phyloP scores from a whole-genome alignment of 1,284 basidiomycete species.

The Ganoderma meredithae region DNA sequence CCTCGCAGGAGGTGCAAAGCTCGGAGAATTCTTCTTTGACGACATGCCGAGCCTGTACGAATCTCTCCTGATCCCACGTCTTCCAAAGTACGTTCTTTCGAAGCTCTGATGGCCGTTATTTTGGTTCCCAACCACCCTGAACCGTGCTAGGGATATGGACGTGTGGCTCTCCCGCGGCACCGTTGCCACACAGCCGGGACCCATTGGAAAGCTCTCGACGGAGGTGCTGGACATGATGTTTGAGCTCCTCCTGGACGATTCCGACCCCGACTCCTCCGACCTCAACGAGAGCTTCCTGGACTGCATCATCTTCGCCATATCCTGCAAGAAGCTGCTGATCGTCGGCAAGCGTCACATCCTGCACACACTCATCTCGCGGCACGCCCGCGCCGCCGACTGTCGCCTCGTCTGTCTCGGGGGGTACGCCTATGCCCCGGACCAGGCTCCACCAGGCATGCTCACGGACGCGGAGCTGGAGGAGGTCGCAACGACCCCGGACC shows the following conservation, averaged over 20 bases:
- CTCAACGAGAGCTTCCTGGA: neutral
- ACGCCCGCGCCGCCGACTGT: slow-evolving; percentile 17
- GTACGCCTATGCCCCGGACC: slow-evolving; percentile 11
- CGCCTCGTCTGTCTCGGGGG: slow-evolving; percentile 31
- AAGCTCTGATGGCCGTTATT: neutral
- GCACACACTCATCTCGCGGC: neutral
- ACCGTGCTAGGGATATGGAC: neutral
- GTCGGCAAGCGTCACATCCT: slow-evolving; percentile 17
- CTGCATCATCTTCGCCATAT: slow-evolving; percentile 12
- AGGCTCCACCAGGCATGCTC: slow-evolving; percentile 23
- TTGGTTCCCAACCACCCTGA: neutral
- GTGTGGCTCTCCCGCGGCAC: slow-evolving; percentile 6
- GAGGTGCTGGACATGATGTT: slow-evolving; percentile 9
- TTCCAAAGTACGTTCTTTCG: neutral
- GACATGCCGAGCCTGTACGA: neutral
- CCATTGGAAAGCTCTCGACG: slow-evolving; percentile 3
- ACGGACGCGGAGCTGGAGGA: slow-evolving; percentile 16
- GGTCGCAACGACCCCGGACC: neutral
- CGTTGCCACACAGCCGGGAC: neutral
- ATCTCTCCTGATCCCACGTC: neutral
- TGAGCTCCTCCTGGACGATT: neutral
- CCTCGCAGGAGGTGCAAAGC: neutral
- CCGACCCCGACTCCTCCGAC: neutral
- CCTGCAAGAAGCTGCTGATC: slow-evolving; percentile 21
- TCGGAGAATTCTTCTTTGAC: neutral